Percentiles rank a stretch among this genome's conserved stretches.
Conservation (phyloP, 2,329 filamentous ascomycete species). For the Aspergillus brasiliensis region DNA sequence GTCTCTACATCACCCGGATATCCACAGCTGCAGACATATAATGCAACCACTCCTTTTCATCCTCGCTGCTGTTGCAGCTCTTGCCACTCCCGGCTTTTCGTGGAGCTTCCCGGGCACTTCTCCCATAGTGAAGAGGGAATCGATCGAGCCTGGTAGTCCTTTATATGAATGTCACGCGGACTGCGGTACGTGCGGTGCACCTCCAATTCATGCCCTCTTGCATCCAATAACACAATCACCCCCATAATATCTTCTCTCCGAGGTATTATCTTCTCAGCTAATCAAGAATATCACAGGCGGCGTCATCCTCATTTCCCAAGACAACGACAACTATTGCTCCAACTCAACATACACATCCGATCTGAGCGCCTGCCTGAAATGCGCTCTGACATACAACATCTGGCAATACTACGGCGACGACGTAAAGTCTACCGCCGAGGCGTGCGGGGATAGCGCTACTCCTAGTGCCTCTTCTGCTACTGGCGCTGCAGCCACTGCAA, state of each 20-base stretch:
- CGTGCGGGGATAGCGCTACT: slow-evolving; percentile 29
- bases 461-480: slow-evolving; percentile 2
- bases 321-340: slow-evolving; percentile 28
- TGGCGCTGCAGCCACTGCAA: not conserved
- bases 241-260: not conserved
- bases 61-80: not conserved
- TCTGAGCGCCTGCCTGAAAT: slow-evolving; percentile 42
- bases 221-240: not conserved
- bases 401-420: slow-evolving; percentile 49
- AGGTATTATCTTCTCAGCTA: too few relatives aligned
- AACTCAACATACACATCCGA: slow-evolving; percentile 30
- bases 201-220: too few relatives aligned
- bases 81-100: slow-evolving; percentile 3
- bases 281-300: slow-evolving; percentile 21
- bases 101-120: slow-evolving; percentile 9
- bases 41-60: not conserved
- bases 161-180: slow-evolving; percentile 39
- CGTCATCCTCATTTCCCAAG: slow-evolving; percentile 26
- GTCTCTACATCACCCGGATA: not conserved
- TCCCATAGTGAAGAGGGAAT: not conserved
- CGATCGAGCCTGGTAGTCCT: slow-evolving; percentile 27
- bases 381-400: slow-evolving; percentile 47
- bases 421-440: slow-evolving; percentile 41
- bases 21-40: not conserved
- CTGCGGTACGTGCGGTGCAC: slow-evolving; percentile 30